phyloP scores from a whole-genome alignment of 495 filamentous ascomycete genomes.

The Hypoxylon lenormandii region DNA sequence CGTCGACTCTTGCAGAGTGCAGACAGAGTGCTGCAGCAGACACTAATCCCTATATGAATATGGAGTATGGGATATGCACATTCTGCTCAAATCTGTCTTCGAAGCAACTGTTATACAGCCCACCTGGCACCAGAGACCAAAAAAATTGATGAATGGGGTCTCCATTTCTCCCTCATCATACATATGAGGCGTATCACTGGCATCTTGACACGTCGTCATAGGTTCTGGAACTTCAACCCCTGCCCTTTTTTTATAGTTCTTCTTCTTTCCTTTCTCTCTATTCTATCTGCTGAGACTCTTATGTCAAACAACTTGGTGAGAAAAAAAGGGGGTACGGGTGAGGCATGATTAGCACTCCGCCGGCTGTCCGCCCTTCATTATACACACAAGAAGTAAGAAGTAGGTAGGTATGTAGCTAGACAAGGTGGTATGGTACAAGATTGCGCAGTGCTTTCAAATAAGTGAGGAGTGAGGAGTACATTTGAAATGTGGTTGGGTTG shows the following conservation, averaged over 20 bases:
- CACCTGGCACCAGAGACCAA: constrained; percentile 23
- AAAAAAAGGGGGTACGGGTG: constrained; percentile 1
- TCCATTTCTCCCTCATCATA: not conserved
- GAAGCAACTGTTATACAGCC: constrained; percentile 12
- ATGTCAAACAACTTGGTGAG: constrained; percentile 4
- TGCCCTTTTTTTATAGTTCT: not conserved
- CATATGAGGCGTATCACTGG: constrained; percentile 26
- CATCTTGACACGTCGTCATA: constrained; percentile 30
- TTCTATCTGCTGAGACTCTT: not conserved
- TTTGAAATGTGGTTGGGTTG: constrained; percentile 27
- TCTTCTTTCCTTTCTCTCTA: constrained; percentile 1
- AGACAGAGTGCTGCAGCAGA: not conserved
- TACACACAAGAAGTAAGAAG: constrained; percentile 12
- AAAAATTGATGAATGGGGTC: not conserved
- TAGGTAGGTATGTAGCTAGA: constrained; percentile 3
- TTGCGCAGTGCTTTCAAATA: constrained; percentile 27
- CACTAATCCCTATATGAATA: constrained; percentile 7
- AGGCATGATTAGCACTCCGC: constrained; percentile 12
- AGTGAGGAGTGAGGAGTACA: constrained; percentile 47
- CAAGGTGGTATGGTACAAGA: constrained; percentile 46
- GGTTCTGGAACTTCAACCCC: not conserved
- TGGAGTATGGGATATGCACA: constrained; percentile 17
- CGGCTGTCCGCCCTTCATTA: constrained; percentile 22
- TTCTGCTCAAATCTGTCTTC: constrained; percentile 1
- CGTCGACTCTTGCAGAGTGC: constrained; percentile 7